Evolutionary conservation across 805 yeast genomes (phyloP).

Genomic region (Candida ascalaphidarum): DNA sequence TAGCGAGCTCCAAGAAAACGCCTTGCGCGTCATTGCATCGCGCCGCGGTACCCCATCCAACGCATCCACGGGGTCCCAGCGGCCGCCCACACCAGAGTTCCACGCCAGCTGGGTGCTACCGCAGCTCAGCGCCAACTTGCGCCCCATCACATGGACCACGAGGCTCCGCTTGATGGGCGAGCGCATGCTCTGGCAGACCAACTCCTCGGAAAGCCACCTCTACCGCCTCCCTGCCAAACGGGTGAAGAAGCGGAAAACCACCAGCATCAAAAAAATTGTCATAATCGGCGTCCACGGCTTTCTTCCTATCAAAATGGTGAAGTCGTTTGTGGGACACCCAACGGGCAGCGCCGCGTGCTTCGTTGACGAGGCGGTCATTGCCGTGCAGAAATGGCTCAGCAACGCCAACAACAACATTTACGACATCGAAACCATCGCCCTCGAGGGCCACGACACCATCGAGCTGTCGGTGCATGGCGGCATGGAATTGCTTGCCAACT

Average conservation of each 20-base stretch:
- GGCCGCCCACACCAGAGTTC: no score
- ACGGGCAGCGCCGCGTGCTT: slow-evolving; percentile 26
- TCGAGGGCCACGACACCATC: slow-evolving; percentile 33
- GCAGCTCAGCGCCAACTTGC: slow-evolving; percentile 8
- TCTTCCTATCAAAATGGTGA: slow-evolving; percentile 30
- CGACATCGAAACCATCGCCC: slow-evolving; percentile 26
- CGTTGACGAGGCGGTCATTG: slow-evolving; percentile 19
- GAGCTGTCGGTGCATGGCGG: slow-evolving; percentile 18
- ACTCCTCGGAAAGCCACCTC: background rate
- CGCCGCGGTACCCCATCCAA: background rate
- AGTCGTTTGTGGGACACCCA: slow-evolving; percentile 24
- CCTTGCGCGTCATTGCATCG: slow-evolving; percentile 5
- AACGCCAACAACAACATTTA: slow-evolving; percentile 1
- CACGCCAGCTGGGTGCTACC: slow-evolving; percentile 5
- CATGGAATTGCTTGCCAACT: slow-evolving; percentile 19
- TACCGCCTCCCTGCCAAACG: no score
- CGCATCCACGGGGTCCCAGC: no score
- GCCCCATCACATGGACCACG: slow-evolving; percentile 12
- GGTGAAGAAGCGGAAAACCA: no score
- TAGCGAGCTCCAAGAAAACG: slow-evolving; percentile 24
- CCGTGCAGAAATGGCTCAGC: slow-evolving; percentile 21
- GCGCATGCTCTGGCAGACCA: slow-evolving; percentile 6
- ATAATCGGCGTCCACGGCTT: slow-evolving; percentile 32
- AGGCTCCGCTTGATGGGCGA: slow-evolving; percentile 11
- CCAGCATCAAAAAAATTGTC: slow-evolving; percentile 12